phyloP scores from a whole-genome alignment of 2,329 filamentous ascomycete genomes.

The Aspergillus neoniger region DNA sequence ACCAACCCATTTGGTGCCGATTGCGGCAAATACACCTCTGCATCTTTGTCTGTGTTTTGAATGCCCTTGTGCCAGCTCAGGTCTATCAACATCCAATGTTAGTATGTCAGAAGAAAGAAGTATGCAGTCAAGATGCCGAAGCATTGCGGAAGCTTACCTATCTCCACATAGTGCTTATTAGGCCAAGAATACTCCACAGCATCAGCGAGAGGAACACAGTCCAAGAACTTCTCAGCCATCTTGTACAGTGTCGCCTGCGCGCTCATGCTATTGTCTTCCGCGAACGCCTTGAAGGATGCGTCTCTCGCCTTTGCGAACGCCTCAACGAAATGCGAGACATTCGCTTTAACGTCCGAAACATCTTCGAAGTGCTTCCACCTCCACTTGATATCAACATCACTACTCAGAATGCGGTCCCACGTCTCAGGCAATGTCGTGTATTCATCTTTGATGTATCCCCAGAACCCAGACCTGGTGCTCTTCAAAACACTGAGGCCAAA shows the following conservation, averaged over 20 bases:
- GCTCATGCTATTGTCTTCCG: not conserved
- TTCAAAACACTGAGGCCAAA: not conserved
- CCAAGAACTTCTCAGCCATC: not conserved
- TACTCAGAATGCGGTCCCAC: not conserved
- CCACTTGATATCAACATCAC: not conserved
- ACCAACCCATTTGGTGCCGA: not conserved
- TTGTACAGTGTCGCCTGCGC: not conserved
- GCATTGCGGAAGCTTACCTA: not conserved
- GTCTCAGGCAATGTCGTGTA: not conserved
- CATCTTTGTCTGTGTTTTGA: not conserved
- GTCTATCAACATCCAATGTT: not conserved
- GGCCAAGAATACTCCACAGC: not conserved
- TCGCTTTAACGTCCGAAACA: not conserved
- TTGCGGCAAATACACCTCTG: not conserved
- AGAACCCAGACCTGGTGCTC: not conserved
- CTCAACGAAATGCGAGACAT: not conserved
- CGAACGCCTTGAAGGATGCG: not conserved
- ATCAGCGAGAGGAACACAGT: not conserved
- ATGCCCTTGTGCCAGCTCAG: not conserved
- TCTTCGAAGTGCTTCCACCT: not conserved
- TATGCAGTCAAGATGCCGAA: not conserved
- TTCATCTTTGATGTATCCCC: not conserved
- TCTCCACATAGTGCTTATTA: not conserved
- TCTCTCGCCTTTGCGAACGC: not conserved
- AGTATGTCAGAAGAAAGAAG: not conserved